A percentile compares a stretch with the other conserved stretches of the same genome.
These are phyloP conservation scores for Exophiala viscosa DNA, from an alignment of 2,329 filamentous ascomycete species.

Conservation along the genomic window DNA sequence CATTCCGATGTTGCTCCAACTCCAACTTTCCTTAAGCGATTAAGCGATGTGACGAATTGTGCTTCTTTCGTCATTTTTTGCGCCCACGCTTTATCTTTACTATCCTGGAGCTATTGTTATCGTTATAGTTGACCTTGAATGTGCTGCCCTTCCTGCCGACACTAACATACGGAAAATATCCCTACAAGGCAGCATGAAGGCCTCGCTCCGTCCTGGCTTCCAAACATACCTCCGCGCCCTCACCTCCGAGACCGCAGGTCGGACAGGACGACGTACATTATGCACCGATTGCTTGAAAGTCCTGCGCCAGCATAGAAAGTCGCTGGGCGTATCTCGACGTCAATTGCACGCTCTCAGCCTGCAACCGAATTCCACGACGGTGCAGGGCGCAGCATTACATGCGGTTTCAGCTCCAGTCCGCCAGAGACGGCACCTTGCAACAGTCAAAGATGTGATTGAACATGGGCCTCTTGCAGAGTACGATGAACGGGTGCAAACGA, in stretches of 20 bases:
- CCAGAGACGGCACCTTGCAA: conserved; percentile 19
- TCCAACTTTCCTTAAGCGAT: too few species aligned
- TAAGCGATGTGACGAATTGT: too few species aligned
- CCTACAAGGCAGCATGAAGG: conserved; percentile 18
- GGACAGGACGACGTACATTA: conserved; percentile 3
- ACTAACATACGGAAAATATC: too few species aligned
- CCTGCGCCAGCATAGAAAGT: conserved; percentile 4
- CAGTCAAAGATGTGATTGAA: conserved; percentile 15
- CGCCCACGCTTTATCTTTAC: too few species aligned
- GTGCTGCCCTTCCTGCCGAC: too few species aligned
- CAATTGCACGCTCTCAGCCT: conserved; percentile 2
- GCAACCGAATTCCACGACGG: background rate
- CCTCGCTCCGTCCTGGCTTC: conserved; percentile 16
- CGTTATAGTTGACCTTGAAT: too few species aligned
- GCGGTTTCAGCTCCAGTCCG: background rate
- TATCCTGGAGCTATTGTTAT: too few species aligned
- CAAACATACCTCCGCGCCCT: conserved; percentile 22
- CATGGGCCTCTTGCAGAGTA: conserved; percentile 82
- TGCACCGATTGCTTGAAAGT: conserved; percentile 17
- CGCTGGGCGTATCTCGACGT: background rate
- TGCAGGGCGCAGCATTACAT: background rate
- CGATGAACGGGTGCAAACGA: conserved; percentile 70
- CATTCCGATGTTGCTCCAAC: too few species aligned
- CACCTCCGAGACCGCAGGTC: conserved; percentile 11
- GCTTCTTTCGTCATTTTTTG: too few species aligned